phyloP scores from a whole-genome alignment of 805 yeast species.

The Kazachstania kunashirensis region DNA sequence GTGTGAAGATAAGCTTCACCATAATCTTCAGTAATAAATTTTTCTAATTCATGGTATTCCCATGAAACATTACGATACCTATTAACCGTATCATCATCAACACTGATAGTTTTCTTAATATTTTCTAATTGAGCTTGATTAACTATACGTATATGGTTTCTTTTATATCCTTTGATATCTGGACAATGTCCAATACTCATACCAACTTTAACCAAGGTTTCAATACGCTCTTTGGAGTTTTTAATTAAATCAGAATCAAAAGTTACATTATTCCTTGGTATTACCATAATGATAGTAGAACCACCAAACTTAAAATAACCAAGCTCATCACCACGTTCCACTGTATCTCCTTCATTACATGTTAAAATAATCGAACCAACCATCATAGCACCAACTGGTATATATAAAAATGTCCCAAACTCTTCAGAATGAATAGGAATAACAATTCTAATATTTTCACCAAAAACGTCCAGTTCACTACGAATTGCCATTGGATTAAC shows the following conservation, averaged over 20 bases:
- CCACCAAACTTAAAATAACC: conserved; percentile 98
- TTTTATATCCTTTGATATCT: conserved; percentile 37
- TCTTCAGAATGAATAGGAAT: conserved; percentile 64
- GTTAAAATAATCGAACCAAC: conserved; percentile 83
- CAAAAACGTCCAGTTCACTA: conserved; percentile 80
- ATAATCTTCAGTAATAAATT: conserved; percentile 7
- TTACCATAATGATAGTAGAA: conserved; percentile 65
- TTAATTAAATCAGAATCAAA: conserved; percentile 67
- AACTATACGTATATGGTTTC: conserved; percentile 34
- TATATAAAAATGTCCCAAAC: conserved; percentile 71
- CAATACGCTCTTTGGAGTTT: conserved; percentile 62
- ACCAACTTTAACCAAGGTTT: conserved; percentile 81
- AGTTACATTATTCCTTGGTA: conserved; percentile 39
- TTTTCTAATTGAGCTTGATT: conserved; percentile 20
- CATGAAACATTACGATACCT: conserved; percentile 18
- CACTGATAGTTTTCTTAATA: conserved; percentile 24
- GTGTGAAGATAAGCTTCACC: too few species aligned
- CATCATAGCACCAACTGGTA: conserved; percentile 97
- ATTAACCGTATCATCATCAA: conserved; percentile 16
- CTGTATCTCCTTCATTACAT: conserved; percentile 45
- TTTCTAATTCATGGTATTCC: conserved; percentile 21
- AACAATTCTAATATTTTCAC: conserved; percentile 76
- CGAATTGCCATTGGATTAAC: conserved; percentile 97
- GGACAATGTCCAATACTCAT: conserved; percentile 80
- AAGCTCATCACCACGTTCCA: conserved; percentile 68